phyloP scores from a whole-genome alignment of 805 yeast species.

The Candida oleophila region DNA sequence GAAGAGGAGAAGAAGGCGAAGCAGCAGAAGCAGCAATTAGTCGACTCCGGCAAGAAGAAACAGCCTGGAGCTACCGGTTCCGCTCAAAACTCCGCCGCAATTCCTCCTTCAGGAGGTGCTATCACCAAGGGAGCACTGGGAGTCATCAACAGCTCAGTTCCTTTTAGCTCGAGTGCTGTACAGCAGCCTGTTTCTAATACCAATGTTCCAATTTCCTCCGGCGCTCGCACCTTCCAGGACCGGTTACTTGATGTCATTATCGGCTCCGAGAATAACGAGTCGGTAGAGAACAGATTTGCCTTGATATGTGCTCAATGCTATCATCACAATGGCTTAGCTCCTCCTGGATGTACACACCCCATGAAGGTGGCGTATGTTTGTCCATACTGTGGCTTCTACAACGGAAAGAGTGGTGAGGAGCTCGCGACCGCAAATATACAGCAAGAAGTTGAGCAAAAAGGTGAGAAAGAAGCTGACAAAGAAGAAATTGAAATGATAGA shows the following conservation, averaged over 20 bases:
- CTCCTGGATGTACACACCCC: constrained; percentile 59
- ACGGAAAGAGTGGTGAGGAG: constrained; percentile 20
- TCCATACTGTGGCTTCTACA: constrained; percentile 57
- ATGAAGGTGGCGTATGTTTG: constrained; percentile 54
- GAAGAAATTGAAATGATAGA: background rate
- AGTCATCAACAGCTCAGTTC: background rate
- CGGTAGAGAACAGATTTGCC: constrained; percentile 61
- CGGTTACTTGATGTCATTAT: constrained; percentile 36
- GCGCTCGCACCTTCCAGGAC: constrained; percentile 28
- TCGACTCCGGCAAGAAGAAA: background rate
- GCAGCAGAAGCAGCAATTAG: background rate
- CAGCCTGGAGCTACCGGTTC: background rate
- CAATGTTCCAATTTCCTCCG: no score
- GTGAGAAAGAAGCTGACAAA: background rate
- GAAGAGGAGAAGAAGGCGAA: background rate
- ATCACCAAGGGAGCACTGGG: background rate
- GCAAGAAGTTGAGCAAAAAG: no score
- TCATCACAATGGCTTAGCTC: constrained; percentile 79
- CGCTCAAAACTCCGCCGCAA: background rate
- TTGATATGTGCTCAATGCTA: constrained; percentile 67
- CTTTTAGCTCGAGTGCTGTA: background rate
- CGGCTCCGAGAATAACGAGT: constrained; percentile 64
- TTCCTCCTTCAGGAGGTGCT: background rate
- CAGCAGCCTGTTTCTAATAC: background rate
- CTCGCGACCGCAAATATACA: no score